phyloP scores from a whole-genome alignment of 257 asterid species.

The Ehretia macrophylla region DNA sequence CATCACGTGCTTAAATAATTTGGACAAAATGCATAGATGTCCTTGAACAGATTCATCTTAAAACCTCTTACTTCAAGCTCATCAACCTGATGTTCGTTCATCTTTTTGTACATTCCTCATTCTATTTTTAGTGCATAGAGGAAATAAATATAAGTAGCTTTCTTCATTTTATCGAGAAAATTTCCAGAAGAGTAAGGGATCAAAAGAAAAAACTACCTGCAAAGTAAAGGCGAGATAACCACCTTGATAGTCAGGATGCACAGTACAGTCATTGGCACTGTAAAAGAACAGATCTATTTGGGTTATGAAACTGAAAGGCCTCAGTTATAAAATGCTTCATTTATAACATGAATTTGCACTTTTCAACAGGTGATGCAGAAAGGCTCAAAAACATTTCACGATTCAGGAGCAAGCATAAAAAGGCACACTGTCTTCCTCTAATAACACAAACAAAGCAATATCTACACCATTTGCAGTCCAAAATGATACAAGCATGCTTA shows the following conservation, averaged over 20 bases:
- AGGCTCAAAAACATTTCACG: no score
- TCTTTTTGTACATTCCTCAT: no score
- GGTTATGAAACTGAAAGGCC: not conserved
- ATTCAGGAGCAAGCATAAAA: not conserved
- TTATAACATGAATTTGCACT: no score
- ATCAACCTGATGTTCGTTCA: not conserved
- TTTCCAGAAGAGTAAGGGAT: not conserved
- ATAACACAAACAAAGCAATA: not conserved
- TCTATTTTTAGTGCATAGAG: no score
- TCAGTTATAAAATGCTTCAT: no score
- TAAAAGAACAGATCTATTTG: conserved; percentile 16
- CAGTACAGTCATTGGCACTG: conserved; percentile 74
- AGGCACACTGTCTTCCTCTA: not conserved
- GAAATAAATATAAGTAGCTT: not conserved
- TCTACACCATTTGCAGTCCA: not conserved
- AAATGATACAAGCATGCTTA: not conserved
- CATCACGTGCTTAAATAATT: not conserved
- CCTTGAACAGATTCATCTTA: not conserved
- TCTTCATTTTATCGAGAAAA: not conserved
- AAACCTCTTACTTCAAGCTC: not conserved
- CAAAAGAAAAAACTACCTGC: conserved; percentile 36
- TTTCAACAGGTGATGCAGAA: no score
- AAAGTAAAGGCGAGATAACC: conserved; percentile 84
- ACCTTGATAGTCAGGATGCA: conserved; percentile 70
- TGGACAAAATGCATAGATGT: not conserved